Evolutionary conservation across 2,329 filamentous ascomycete genomes (phyloP).

Genomic region (Calonectria henricotiae): DNA sequence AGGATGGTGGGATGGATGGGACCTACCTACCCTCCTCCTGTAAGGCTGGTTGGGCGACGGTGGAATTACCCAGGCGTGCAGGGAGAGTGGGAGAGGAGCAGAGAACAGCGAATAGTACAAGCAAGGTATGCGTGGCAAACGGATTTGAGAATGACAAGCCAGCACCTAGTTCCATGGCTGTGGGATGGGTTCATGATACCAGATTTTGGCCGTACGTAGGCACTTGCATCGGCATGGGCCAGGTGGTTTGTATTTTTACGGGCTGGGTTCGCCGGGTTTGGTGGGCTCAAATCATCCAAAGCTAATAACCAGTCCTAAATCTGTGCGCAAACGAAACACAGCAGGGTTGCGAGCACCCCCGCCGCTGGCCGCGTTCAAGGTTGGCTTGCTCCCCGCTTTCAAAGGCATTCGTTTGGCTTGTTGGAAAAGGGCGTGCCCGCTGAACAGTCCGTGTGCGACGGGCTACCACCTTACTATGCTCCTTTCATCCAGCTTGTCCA

Average conservation of each 20-base stretch:
- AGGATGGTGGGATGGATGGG: constrained; percentile 24
- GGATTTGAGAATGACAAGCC: constrained; percentile 21
- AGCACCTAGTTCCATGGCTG: constrained; percentile 40
- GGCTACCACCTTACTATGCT: constrained; percentile 52
- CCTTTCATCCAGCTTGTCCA: constrained; percentile 45
- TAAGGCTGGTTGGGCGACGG: constrained; percentile 36
- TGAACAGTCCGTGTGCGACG: constrained; percentile 50
- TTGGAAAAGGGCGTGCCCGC: constrained; percentile 45
- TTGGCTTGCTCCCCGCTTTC: constrained; percentile 31
- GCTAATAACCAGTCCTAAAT: constrained; percentile 24
- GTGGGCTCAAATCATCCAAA: constrained; percentile 22
- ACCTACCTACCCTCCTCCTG: not conserved
- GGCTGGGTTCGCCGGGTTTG: constrained; percentile 29
- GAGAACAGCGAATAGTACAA: not conserved
- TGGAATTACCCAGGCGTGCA: constrained; percentile 27
- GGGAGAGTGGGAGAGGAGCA: constrained; percentile 32
- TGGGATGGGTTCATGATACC: constrained; percentile 44
- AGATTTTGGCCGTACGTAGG: constrained; percentile 9
- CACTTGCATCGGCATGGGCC: constrained; percentile 23
- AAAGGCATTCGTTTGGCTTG: constrained; percentile 26
- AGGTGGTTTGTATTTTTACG: constrained; percentile 20
- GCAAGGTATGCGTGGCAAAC: constrained; percentile 19
- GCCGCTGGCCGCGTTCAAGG: constrained; percentile 9
- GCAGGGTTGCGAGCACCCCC: constrained; percentile 20
- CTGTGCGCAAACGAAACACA: constrained; percentile 31